A percentile compares a stretch with the other conserved stretches of the same genome.
phyloP scores from a whole-genome alignment of 768 basidiomycete species.

The Tephrocybe sp. region DNA sequence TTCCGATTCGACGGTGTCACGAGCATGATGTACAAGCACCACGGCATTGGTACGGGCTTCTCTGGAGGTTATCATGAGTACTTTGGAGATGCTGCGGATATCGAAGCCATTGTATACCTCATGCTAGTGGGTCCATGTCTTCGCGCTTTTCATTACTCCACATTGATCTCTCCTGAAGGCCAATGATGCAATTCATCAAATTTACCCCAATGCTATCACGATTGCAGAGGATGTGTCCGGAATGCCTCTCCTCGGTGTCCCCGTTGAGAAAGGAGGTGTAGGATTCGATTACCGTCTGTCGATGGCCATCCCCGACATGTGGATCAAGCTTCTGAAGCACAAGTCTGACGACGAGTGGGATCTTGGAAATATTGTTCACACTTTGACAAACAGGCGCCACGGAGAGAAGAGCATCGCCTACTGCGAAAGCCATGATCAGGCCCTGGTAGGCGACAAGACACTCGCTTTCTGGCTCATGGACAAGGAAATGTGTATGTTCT shows the following conservation, averaged over 20 bases:
- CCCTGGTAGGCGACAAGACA: slow-evolving; percentile 98
- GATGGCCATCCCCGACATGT: slow-evolving; percentile 99
- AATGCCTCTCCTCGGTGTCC: slow-evolving; percentile 91
- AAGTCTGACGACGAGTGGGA: slow-evolving; percentile 86
- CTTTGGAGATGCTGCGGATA: slow-evolving; percentile 82
- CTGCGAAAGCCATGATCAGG: slow-evolving; percentile 96
- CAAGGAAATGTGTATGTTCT: slow-evolving; percentile 93
- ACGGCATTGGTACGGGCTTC: slow-evolving; percentile 97
- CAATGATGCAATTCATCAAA: slow-evolving; percentile 82
- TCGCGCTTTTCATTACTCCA: neutral
- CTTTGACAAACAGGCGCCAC: slow-evolving; percentile 85
- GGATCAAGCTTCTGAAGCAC: slow-evolving; percentile 99
- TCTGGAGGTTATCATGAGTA: slow-evolving; percentile 99
- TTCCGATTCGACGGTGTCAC: slow-evolving; percentile 99
- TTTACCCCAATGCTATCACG: slow-evolving; percentile 81
- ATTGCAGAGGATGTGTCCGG: slow-evolving; percentile 99
- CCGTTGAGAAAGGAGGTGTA: slow-evolving; percentile 80
- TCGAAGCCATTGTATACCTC: slow-evolving; percentile 91
- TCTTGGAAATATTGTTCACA: slow-evolving; percentile 82
- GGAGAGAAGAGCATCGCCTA: slow-evolving; percentile 92
- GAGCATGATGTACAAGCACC: slow-evolving; percentile 99
- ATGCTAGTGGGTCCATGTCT: slow-evolving; percentile 78
- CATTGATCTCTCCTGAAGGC: slow-evolving; percentile 51
- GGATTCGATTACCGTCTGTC: slow-evolving; percentile 98
- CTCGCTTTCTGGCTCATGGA: slow-evolving; percentile 99